Conservation (phyloP, 2,329 filamentous ascomycete genomes). For the Bipolaris zeicola region DNA sequence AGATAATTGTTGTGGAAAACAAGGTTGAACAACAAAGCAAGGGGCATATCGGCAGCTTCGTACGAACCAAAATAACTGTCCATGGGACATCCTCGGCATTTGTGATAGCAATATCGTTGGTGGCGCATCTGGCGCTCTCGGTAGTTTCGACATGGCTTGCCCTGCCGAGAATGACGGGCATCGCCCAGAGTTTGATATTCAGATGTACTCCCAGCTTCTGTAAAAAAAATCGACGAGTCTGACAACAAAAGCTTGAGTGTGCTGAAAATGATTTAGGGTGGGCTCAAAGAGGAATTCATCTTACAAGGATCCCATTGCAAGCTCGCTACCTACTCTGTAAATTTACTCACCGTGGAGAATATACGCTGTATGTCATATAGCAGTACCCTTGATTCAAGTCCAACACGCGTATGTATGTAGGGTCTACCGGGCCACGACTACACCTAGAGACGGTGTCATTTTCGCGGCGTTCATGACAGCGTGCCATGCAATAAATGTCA, state of each 20-base stretch:
- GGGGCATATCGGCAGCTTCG: neutral
- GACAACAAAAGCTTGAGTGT: neutral
- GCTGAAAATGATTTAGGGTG: too few relatives aligned
- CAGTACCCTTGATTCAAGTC: too few relatives aligned
- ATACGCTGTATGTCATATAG: neutral
- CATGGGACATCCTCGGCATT: neutral
- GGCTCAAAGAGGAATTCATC: neutral
- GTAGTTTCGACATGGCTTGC: neutral
- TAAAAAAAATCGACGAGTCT: too few relatives aligned
- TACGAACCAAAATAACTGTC: neutral
- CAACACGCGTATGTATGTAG: too few relatives aligned
- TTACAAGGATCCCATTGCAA: neutral
- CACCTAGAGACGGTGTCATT: too few relatives aligned
- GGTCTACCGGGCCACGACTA: too few relatives aligned
- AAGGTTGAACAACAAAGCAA: neutral
- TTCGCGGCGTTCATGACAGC: too few relatives aligned
- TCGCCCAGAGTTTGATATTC: neutral
- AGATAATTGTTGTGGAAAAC: neutral
- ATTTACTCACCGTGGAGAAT: neutral
- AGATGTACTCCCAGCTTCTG: neutral
- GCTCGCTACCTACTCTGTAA: too few relatives aligned
- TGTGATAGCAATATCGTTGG: neutral
- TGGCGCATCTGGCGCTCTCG: neutral
- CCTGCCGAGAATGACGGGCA: neutral
- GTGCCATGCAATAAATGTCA: too few relatives aligned